Base-by-base conservation (phyloP, 257 asterid genomes). In the Petrea volubilis region DNA sequence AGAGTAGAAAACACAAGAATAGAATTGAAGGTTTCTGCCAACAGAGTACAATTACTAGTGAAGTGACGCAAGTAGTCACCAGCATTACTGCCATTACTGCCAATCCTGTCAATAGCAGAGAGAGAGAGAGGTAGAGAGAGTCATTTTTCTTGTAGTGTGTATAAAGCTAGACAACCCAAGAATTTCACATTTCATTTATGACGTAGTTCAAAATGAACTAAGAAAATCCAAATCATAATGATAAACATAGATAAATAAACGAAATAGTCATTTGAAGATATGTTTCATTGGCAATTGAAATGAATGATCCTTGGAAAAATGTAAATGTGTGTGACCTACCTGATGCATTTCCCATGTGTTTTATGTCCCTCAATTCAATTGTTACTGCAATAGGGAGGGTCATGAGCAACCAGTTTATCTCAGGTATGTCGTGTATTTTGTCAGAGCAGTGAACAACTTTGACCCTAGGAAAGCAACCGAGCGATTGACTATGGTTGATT, bases 41-140 rank as follows among this genome's bases (percentile, higher is more conserved):
- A 59, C 96, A 89, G 41, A 91, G 95, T 75, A 93, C 82, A 43
- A 93, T 93, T 40, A 93, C 98, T 58, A 93, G 78, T 23, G 98
- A 89, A 13, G 96, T 93, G 64, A 93, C 96, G 85, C 97, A 93
- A 52, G 98, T 93, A 0, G 97, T 93, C 61, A 93, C 98, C 76
- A 93, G 83, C 98, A 93, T 93, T 64, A 93, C 98, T 0, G 96
- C 97, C 96, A 93, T 89, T 49, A 93, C 94, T 0, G 98, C 97
- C 77, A 93, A 79, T 60, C 98, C 97, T 93, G 93, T 77, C 76
- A 43, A 17, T 13, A n/a, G n/a, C n/a, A n/a, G n/a, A n/a, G 14
- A 49, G n/a, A 20, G 43, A 15, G 57, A 38, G 53, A 72, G 6
- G 12, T 25, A 21, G 51, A 15, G 29, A 18, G 33, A 49, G 56